These are phyloP conservation scores for Diaporthe aspalathi DNA, from an alignment of 2,329 filamentous ascomycete species.

Conservation along the genomic window DNA sequence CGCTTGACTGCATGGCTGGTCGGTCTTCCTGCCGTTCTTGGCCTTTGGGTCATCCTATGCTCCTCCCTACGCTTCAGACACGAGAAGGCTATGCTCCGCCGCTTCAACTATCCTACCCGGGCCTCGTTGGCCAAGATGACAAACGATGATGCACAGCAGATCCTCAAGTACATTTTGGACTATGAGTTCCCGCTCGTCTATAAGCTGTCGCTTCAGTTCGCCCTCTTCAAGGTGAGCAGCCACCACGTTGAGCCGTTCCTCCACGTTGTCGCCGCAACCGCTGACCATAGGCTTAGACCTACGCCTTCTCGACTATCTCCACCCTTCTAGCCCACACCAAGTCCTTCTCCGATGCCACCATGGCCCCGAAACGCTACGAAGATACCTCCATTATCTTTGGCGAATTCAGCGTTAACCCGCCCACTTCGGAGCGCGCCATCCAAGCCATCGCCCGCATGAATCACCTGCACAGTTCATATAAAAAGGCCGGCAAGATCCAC, in stretches of 20 bases:
- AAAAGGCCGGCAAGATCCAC: slow-evolving; percentile 49
- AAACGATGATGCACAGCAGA: slow-evolving; percentile 57
- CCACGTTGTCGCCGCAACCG: background rate
- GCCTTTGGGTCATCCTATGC: slow-evolving; percentile 50
- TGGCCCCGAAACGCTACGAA: slow-evolving; percentile 55
- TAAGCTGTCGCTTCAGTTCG: slow-evolving; percentile 52
- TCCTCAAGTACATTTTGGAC: slow-evolving; percentile 50
- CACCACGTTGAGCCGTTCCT: background rate
- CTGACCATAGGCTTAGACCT: slow-evolving; percentile 48
- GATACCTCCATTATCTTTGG: slow-evolving; percentile 54
- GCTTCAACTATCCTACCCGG: slow-evolving; percentile 50
- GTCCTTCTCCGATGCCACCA: slow-evolving; percentile 48
- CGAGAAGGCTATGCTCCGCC: slow-evolving; percentile 46
- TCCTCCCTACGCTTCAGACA: slow-evolving; percentile 51
- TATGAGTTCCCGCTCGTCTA: slow-evolving; percentile 55
- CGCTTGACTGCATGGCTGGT: background rate
- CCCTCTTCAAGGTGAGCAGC: slow-evolving; percentile 53
- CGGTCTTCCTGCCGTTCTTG: slow-evolving; percentile 39
- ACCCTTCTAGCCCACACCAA: slow-evolving; percentile 51
- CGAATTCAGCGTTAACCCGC: slow-evolving; percentile 52
- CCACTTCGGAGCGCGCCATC: slow-evolving; percentile 50
- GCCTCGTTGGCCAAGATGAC: slow-evolving; percentile 54
- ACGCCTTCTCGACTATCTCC: slow-evolving; percentile 53
- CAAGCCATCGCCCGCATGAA: slow-evolving; percentile 53
- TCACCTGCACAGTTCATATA: slow-evolving; percentile 52